phyloP scores from a whole-genome alignment of 257 asterid species.

The Forsythia viridissima region DNA sequence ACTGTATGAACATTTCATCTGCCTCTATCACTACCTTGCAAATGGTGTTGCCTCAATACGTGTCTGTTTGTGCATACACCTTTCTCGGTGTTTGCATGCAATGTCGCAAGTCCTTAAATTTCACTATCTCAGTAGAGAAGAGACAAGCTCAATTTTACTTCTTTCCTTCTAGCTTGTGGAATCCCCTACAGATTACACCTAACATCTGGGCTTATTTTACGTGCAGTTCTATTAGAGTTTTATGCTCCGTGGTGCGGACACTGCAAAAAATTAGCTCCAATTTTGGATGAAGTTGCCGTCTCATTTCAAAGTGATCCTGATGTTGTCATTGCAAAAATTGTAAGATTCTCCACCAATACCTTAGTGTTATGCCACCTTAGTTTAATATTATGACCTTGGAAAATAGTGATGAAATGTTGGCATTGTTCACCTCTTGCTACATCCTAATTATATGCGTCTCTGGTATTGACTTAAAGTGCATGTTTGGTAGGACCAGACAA shows the following conservation, averaged over 20 bases:
- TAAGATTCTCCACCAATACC: constrained; percentile 34
- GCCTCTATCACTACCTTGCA: not conserved
- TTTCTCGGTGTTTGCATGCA: not conserved
- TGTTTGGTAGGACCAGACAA: too few relatives aligned
- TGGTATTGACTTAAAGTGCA: not conserved
- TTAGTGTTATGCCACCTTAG: not conserved
- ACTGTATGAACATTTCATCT: too few relatives aligned
- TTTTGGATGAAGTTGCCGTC: constrained; percentile 87
- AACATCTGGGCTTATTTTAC: constrained; percentile 12
- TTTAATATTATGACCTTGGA: not conserved
- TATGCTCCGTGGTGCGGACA: constrained; percentile 99
- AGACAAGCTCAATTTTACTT: constrained; percentile 3
- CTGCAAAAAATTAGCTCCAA: constrained; percentile 91
- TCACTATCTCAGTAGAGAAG: not conserved
- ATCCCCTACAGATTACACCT: constrained; percentile 18
- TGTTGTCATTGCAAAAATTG: constrained; percentile 78
- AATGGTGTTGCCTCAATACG: not conserved
- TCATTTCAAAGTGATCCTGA: constrained; percentile 64
- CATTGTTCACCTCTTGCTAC: not conserved
- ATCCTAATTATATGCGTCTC: not conserved
- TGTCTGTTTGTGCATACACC: not conserved
- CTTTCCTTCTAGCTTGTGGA: constrained; percentile 10
- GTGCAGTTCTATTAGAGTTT: constrained; percentile 74
- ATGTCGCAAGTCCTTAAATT: not conserved
- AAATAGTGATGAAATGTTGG: not conserved